These are phyloP conservation scores for Boeremia exigua DNA, from an alignment of 2,329 filamentous ascomycete species.

Conservation along the genomic window DNA sequence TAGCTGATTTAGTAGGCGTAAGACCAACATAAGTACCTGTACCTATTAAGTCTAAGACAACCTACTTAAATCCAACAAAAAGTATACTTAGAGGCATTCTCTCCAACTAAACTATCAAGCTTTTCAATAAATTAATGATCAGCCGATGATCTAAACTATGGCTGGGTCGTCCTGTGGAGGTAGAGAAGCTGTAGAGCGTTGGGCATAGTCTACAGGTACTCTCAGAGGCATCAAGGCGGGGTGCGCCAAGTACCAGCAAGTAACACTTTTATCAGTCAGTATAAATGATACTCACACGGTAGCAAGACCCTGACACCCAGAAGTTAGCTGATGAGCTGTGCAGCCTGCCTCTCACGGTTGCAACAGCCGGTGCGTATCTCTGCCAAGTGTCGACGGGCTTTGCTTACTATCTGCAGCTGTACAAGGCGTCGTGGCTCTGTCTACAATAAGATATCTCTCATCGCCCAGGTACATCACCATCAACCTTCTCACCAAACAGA, in stretches of 20 bases:
- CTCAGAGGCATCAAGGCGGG: constrained; percentile 3
- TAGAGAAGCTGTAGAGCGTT: constrained; percentile 8
- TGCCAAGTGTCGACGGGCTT: constrained; percentile 45
- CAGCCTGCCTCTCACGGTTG: constrained; percentile 17
- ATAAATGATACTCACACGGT: neutral
- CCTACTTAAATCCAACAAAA: too few species aligned
- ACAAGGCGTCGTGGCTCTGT: constrained; percentile 48
- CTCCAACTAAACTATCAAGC: too few species aligned
- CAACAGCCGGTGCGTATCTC: constrained; percentile 47
- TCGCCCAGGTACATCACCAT: neutral
- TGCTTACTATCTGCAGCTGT: constrained; percentile 50
- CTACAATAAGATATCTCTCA: constrained; percentile 31
- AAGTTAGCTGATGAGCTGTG: constrained; percentile 5
- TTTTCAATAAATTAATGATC: too few species aligned
- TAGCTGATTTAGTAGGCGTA: too few species aligned
- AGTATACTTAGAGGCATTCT: too few species aligned
- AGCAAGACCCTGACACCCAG: constrained; percentile 41
- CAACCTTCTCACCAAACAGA: neutral
- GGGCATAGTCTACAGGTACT: constrained; percentile 17
- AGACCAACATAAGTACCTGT: too few species aligned
- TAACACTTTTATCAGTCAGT: neutral
- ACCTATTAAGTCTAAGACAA: too few species aligned
- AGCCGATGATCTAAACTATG: constrained; percentile 22
- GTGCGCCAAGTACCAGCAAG: neutral
- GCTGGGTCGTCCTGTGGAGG: constrained; percentile 4